Base-by-base conservation (phyloP, 2,329 filamentous ascomycete species). In the Shiraia sp. region DNA sequence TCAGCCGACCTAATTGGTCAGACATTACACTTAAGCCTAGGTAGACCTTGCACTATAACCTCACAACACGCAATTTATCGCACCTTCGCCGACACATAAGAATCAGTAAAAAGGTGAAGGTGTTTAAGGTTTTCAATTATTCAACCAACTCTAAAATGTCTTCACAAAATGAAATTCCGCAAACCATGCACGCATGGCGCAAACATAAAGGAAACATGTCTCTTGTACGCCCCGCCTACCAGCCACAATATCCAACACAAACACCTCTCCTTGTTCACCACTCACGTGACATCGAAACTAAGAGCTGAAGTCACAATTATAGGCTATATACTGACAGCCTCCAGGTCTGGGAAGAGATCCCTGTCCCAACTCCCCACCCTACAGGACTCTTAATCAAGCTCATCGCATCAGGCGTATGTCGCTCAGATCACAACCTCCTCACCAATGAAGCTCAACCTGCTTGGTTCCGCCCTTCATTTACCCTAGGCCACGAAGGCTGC, bases 151-250 rank as follows among this genome's bases (percentile, higher is more conserved):
- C 19, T 8, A 22, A 33, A 19, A 33, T 33, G 16, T 33, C 16
- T 6, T 23, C 31, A 22, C 13, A 16, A 33, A 36, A 28, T 4
- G 10, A 14, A n/a, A 19, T 46, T 4, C 51, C 53, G 10, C 14
- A 41, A 10, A 52, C 37, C 13, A 57, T 57, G 54, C 43, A 38
- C 23, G 54, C 51, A 34, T 57, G 54, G 54, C 32, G 54, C 37
- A 57, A 57, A 31, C 54, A 57, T 27, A 26, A 42, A 30, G 51
- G 54, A 10, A 55, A 53, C 12, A 53, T 57, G 49, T 36, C 55
- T 23, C 44, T 51, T 8, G 54, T 57, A 16, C 40, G 45, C 45
- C 19, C 6, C 13, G 22, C 22, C 16, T 8, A 22, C 15, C 10
- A 13, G 13, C 30, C 6, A 22, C 15, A n/a, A n/a, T n/a, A n/a